Evolutionary conservation across 192 early-diverging fungal species (phyloP).

Genomic region (Tieghemiomyces parasiticus): DNA sequence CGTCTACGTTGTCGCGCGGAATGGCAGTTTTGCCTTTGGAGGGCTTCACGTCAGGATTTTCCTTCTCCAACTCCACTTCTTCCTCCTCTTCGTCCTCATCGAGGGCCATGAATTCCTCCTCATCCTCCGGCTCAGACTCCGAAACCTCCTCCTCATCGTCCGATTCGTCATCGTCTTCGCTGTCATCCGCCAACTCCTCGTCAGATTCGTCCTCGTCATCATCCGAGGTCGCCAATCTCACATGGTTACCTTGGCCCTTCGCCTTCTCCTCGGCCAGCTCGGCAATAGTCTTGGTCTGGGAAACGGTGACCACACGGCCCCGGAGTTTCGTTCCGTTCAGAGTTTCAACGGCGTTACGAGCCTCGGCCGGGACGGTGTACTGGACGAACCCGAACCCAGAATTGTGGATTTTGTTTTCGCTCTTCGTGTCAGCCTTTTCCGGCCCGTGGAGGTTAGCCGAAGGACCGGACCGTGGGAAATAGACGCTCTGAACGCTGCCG

Average conservation of each 20-base stretch:
- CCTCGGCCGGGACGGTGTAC: conserved; percentile 52
- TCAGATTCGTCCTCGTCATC: conserved; percentile 47
- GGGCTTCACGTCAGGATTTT: conserved; percentile 15
- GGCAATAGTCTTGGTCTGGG: no score
- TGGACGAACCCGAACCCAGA: conserved; percentile 94
- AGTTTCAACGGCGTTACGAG: conserved; percentile 47
- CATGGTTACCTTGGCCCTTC: no score
- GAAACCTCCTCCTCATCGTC: conserved; percentile 21
- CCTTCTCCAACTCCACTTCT: conserved; percentile 15
- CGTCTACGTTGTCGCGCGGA: conserved; percentile 20
- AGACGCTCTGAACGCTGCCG: neutral
- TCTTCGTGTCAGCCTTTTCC: neutral
- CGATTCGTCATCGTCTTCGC: no score
- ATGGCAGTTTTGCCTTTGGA: conserved; percentile 11
- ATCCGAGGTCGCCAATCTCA: conserved; percentile 61
- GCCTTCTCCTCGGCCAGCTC: no score
- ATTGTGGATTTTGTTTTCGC: no score
- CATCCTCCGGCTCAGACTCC: conserved; percentile 25
- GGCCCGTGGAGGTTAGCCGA: neutral
- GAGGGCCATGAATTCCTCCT: conserved; percentile 29
- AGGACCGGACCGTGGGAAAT: no score
- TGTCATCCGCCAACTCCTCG: conserved; percentile 29
- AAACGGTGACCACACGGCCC: conserved; percentile 66
- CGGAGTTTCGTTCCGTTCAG: conserved; percentile 57
- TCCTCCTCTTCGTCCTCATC: conserved; percentile 26